Evolutionary conservation across 2,329 filamentous ascomycete species (phyloP).

Genomic region (Stemphylium lycopersici): DNA sequence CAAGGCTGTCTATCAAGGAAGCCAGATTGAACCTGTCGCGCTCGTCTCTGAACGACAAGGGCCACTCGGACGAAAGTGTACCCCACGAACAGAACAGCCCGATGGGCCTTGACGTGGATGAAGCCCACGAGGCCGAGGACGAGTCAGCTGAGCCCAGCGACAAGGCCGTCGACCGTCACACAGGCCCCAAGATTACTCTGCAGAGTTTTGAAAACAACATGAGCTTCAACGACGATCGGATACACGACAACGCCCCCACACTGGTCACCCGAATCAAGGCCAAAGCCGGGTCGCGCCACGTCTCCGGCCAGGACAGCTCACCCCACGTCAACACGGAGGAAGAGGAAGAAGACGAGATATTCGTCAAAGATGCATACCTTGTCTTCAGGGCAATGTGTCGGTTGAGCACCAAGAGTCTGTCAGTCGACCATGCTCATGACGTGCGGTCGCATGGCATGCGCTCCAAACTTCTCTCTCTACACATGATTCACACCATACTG

Average conservation of each 20-base stretch:
- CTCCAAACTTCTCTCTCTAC: constrained; percentile 92
- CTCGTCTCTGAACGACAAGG: constrained; percentile 50
- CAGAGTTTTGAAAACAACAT: constrained; percentile 73
- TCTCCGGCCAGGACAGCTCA: constrained; percentile 53
- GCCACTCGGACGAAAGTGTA: constrained; percentile 41
- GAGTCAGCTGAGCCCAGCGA: constrained; percentile 51
- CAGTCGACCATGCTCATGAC: constrained; percentile 90
- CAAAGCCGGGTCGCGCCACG: constrained; percentile 49
- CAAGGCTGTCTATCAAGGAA: constrained; percentile 85
- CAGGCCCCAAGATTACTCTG: constrained; percentile 66
- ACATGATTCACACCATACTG: constrained; percentile 92
- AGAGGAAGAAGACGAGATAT: constrained; percentile 88
- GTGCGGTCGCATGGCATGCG: constrained; percentile 95
- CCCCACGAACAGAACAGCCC: constrained; percentile 36
- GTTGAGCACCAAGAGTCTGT: constrained; percentile 88
- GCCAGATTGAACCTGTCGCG: constrained; percentile 65
- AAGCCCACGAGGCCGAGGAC: constrained; percentile 48
- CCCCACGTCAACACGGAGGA: constrained; percentile 64
- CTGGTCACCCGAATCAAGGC: constrained; percentile 66
- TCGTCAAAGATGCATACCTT: constrained; percentile 94
- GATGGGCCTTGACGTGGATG: constrained; percentile 31
- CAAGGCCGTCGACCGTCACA: constrained; percentile 54
- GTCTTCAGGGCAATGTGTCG: constrained; percentile 98
- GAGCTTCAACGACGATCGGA: constrained; percentile 68
- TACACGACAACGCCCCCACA: constrained; percentile 71